phyloP scores from a whole-genome alignment of 352 stramenopile species.

The Globisporangium orthogonon region DNA sequence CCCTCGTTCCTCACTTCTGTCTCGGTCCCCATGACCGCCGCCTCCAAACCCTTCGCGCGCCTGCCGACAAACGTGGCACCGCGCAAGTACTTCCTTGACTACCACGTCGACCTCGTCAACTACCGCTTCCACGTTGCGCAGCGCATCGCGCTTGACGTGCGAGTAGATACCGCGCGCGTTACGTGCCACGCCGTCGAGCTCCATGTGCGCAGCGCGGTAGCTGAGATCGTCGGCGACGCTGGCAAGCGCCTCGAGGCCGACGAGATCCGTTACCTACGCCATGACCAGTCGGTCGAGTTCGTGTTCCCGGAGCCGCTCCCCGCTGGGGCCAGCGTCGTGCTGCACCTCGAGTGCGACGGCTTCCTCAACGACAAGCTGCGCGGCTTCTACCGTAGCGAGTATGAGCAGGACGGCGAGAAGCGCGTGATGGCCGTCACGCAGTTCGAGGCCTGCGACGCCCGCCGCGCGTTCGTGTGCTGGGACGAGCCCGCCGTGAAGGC shows the following conservation, averaged over 20 bases:
- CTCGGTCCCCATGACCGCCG: conserved; percentile 2
- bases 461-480: conserved; percentile 96
- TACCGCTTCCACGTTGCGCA: conserved; percentile 68
- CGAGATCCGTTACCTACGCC: conserved; percentile 49
- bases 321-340: conserved; percentile 18
- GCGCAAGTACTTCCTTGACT: conserved; percentile 79
- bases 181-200: conserved; percentile 94
- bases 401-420: conserved; percentile 87
- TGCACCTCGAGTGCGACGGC: conserved; percentile 56
- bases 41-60: conserved; percentile 50
- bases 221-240: conserved; percentile 21
- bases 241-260: conserved; percentile 32
- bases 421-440: conserved; percentile 91
- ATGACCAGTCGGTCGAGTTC: conserved; percentile 54
- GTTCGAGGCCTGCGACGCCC: conserved; percentile 81
- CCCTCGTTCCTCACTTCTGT: conserved; percentile 2
- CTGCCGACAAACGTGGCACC: conserved; percentile 52
- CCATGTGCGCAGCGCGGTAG: conserved; percentile 63
- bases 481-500: conserved; percentile 97
- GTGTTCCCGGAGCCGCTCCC: conserved; percentile 39
- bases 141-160: conserved; percentile 53
- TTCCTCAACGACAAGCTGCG: conserved; percentile 91
- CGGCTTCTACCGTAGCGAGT: conserved; percentile 94
- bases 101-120: conserved; percentile 59
- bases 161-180: conserved; percentile 66